Evolutionary conservation across 805 yeast genomes (phyloP).

Genomic region (Barnettozyma sucrosica): DNA sequence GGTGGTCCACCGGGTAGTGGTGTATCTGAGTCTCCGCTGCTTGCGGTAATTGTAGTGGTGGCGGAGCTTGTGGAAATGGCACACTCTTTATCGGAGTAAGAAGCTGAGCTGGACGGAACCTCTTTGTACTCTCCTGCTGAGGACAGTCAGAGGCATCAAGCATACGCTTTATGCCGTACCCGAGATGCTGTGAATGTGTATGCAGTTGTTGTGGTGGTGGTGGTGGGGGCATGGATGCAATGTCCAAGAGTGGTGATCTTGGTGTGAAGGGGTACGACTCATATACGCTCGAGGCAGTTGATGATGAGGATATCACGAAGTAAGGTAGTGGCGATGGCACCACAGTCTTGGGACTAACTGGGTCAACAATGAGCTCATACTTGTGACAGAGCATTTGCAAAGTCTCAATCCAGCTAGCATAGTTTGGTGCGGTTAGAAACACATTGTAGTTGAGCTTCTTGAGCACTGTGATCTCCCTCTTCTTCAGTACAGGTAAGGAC

Average conservation of each 20-base stretch:
- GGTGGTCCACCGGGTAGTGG: neutral
- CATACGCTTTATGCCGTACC: neutral
- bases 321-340: neutral
- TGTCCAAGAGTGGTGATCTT: slow-evolving; percentile 17
- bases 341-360: slow-evolving; percentile 1
- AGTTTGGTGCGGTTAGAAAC: slow-evolving; percentile 13
- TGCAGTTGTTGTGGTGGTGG: neutral
- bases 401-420: slow-evolving; percentile 11
- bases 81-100: neutral
- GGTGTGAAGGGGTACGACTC: slow-evolving; percentile 19
- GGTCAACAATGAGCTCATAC: slow-evolving; percentile 6
- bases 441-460: slow-evolving; percentile 22
- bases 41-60: neutral
- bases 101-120: neutral
- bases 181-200: neutral
- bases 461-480: slow-evolving; percentile 17
- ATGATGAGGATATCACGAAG: neutral
- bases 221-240: neutral
- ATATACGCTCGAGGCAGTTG: neutral
- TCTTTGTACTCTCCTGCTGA: neutral
- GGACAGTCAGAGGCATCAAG: neutral
- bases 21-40: neutral
- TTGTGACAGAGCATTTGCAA: slow-evolving; percentile 7
- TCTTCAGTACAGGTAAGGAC: slow-evolving; percentile 10
- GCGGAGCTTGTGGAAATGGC: neutral